These are phyloP conservation scores for Stephanodiscus triporus DNA, from an alignment of 108 stramenopile genomes.

Conservation along the genomic window DNA sequence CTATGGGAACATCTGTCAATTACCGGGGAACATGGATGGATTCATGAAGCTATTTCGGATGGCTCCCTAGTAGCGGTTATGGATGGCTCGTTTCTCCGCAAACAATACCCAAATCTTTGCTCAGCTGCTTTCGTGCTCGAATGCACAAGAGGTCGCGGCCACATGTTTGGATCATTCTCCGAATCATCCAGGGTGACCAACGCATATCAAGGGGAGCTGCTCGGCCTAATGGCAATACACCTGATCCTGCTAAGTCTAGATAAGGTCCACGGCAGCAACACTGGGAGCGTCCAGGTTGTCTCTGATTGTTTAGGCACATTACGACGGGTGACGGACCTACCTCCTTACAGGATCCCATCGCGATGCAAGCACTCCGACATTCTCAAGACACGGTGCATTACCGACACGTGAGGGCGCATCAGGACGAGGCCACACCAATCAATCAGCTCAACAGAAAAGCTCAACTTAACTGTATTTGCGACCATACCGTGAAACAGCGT, in stretches of 20 bases:
- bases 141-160: neutral
- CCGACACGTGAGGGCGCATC: constrained; percentile 5
- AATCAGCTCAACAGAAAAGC: too few relatives aligned
- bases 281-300: constrained; percentile 10
- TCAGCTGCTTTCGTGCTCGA: too few relatives aligned
- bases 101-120: too few relatives aligned
- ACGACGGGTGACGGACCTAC: neutral
- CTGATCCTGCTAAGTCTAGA: constrained; percentile 13
- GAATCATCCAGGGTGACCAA: constrained; percentile 6
- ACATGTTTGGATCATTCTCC: constrained; percentile 1
- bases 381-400: constrained; percentile 5
- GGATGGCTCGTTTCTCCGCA: constrained; percentile 28
- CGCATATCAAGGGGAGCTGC: constrained; percentile 9
- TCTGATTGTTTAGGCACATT: constrained; percentile 34
- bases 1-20: neutral
- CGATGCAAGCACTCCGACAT: constrained; percentile 21
- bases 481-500: too few relatives aligned
- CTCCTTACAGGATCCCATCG: constrained; percentile 7
- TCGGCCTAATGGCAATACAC: constrained; percentile 18
- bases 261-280: neutral
- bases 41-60: constrained; percentile 2
- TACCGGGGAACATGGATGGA: neutral
- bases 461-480: too few relatives aligned
- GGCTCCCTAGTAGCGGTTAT: constrained; percentile 9
- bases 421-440: neutral